Evolutionary conservation across 345 rosid genomes (phyloP).

Genomic region (Capsella bursapastoris): DNA sequence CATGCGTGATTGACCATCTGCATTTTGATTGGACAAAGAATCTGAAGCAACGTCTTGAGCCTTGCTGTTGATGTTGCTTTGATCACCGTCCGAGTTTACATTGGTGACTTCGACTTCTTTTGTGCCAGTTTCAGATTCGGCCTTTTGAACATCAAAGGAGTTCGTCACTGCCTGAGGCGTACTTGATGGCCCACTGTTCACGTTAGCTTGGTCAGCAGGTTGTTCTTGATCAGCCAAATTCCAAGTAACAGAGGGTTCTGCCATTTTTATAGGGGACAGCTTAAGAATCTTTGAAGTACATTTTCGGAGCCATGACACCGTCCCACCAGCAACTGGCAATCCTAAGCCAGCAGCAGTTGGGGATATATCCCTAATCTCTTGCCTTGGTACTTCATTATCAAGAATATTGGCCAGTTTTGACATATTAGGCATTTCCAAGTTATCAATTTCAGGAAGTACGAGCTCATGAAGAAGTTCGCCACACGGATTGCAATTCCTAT

Average conservation of each 20-base stretch:
- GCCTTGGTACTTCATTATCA: constrained; percentile 41
- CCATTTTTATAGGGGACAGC: constrained; percentile 70
- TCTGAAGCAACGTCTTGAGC: constrained; percentile 54
- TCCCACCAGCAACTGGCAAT: constrained; percentile 62
- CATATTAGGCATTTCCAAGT: constrained; percentile 50
- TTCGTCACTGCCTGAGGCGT: constrained; percentile 48
- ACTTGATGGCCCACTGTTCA: constrained; percentile 53
- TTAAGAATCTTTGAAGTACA: constrained; percentile 83
- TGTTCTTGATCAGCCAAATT: constrained; percentile 44
- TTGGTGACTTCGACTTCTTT: constrained; percentile 54
- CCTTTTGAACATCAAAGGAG: constrained; percentile 54
- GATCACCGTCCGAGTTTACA: constrained; percentile 53
- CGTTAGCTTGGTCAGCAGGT: constrained; percentile 44
- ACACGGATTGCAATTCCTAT: constrained; percentile 69
- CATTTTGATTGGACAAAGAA: constrained; percentile 57
- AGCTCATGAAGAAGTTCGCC: constrained; percentile 74
- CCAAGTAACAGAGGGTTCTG: constrained; percentile 49
- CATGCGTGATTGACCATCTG: constrained; percentile 52
- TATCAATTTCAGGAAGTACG: constrained; percentile 76
- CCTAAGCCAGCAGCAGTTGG: constrained; percentile 45
- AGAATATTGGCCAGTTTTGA: constrained; percentile 50
- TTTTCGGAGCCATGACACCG: constrained; percentile 77
- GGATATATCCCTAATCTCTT: constrained; percentile 36
- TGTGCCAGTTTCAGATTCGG: constrained; percentile 50
- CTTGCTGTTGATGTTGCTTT: constrained; percentile 59